Evolutionary conservation across 1,284 basidiomycete species (phyloP).

Genomic region (Trichosporon faecale): DNA sequence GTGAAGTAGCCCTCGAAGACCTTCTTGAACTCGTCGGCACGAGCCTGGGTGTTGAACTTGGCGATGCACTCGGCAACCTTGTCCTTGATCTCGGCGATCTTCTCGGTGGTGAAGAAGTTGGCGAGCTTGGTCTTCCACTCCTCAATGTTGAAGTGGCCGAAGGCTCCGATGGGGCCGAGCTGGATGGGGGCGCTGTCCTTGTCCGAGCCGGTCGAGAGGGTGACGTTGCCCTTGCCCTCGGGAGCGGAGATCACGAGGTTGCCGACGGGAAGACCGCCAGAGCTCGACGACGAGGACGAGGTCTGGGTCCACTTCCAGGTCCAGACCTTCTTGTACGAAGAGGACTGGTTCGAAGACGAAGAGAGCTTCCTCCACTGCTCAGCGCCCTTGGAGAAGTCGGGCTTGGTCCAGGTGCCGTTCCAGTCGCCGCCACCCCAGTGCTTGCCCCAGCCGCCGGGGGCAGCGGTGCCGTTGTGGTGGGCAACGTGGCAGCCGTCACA

Average conservation of each 20-base stretch:
- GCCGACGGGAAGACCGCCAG: background rate
- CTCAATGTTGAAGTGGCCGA: slow-evolving; percentile 1
- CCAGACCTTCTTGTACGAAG: background rate
- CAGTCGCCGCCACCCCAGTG: background rate
- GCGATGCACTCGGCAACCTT: background rate
- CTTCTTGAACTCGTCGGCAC: slow-evolving; percentile 8
- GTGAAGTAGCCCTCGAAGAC: slow-evolving; percentile 11
- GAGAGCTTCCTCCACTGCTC: slow-evolving; percentile 6
- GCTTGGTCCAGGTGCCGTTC: background rate
- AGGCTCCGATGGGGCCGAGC: background rate
- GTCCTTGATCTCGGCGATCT: background rate
- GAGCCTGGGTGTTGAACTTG: background rate
- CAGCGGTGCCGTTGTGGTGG: background rate
- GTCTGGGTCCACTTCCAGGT: background rate
- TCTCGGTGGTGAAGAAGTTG: slow-evolving; percentile 2
- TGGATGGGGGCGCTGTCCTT: background rate
- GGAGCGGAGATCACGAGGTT: slow-evolving; percentile 1
- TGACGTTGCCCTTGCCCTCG: slow-evolving; percentile 2
- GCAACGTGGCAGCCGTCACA: background rate
- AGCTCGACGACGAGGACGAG: slow-evolving; percentile 1
- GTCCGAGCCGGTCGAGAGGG: background rate
- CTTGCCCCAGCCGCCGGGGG: background rate
- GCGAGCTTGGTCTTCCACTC: background rate
- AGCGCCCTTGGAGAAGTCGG: background rate
- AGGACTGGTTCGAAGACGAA: background rate